Percentiles rank a stretch among this genome's conserved stretches.
Conservation (phyloP, 352 stramenopile species). For the Phytopythium delawarense region DNA sequence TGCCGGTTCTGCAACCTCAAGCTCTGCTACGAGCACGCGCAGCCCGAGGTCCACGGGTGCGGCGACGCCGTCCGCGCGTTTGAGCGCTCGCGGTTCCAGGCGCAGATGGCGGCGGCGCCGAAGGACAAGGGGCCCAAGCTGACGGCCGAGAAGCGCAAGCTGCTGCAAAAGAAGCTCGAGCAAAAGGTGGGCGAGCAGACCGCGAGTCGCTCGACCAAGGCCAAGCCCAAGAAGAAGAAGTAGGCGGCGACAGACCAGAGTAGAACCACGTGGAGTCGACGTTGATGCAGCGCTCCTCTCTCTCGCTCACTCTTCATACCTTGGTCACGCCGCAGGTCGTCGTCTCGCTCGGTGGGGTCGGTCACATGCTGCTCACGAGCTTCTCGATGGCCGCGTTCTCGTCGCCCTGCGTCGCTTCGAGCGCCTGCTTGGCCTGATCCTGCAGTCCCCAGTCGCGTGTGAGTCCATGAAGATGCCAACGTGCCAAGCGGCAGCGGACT, state of each 20-base stretch:
- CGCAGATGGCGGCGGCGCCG: slow-evolving; percentile 18
- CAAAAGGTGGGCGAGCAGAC: slow-evolving; percentile 55
- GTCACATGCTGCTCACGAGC: slow-evolving; percentile 65
- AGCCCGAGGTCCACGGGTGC: slow-evolving; percentile 78
- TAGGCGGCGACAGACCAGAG: slow-evolving; percentile 7
- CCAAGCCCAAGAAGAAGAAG: slow-evolving; percentile 56
- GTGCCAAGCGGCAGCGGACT: not conserved
- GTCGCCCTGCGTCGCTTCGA: slow-evolving; percentile 67
- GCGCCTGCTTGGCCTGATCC: slow-evolving; percentile 66
- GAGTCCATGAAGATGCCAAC: not conserved
- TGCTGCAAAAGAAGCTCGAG: slow-evolving; percentile 71
- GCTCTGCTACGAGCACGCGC: slow-evolving; percentile 77
- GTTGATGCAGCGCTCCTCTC: not conserved
- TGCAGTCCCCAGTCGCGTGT: slow-evolving; percentile 9
- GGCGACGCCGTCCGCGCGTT: slow-evolving; percentile 57
- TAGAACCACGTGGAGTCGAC: not conserved
- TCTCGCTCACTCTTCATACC: not conserved
- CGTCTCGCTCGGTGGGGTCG: not conserved
- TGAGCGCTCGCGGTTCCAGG: slow-evolving; percentile 49
- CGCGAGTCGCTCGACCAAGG: slow-evolving; percentile 32
- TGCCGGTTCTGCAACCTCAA: slow-evolving; percentile 85
- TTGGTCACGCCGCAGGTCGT: not conserved
- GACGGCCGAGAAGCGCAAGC: slow-evolving; percentile 48
- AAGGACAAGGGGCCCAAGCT: slow-evolving; percentile 30
- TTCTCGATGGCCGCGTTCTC: slow-evolving; percentile 88